Conservation (phyloP, 352 stramenopile species). For the Phytopythium delawarense region DNA sequence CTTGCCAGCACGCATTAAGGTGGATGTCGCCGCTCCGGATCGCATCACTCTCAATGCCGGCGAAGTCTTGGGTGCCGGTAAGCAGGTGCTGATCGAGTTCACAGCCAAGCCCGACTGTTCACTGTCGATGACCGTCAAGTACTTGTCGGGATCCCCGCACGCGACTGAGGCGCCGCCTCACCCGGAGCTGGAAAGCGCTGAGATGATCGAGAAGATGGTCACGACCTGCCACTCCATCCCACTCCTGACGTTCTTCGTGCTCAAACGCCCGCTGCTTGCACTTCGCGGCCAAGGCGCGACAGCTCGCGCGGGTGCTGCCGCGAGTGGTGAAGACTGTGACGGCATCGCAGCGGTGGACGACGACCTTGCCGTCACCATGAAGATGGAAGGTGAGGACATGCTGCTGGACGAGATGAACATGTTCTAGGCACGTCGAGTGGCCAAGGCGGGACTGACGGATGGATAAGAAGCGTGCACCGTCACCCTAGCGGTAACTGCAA, state of each 20-base stretch:
- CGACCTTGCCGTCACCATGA: constrained; percentile 69
- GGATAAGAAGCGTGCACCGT: not conserved
- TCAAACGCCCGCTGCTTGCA: constrained; percentile 46
- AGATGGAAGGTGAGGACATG: constrained; percentile 81
- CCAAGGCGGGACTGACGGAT: not conserved
- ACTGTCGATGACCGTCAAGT: constrained; percentile 60
- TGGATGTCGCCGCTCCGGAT: constrained; percentile 74
- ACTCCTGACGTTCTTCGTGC: constrained; percentile 68
- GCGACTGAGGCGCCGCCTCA: constrained; percentile 12
- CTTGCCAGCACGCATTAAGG: constrained; percentile 58
- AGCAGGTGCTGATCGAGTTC: constrained; percentile 71
- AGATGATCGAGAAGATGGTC: constrained; percentile 46
- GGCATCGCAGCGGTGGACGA: constrained; percentile 74
- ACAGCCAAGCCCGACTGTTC: constrained; percentile 58
- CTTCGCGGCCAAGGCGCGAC: constrained; percentile 2
- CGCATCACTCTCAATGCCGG: constrained; percentile 78
- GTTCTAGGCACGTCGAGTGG: constrained; percentile 36
- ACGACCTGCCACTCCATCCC: constrained; percentile 70
- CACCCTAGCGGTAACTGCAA: not conserved
- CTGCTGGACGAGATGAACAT: constrained; percentile 85
- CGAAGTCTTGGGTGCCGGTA: constrained; percentile 43
- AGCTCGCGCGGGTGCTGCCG: constrained; percentile 1
- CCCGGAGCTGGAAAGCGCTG: constrained; percentile 32
- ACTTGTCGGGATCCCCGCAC: constrained; percentile 28
- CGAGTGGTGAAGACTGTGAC: constrained; percentile 59